Conservation (phyloP, 371 early-diverging fungal species). For the Actinomucor elegans region DNA sequence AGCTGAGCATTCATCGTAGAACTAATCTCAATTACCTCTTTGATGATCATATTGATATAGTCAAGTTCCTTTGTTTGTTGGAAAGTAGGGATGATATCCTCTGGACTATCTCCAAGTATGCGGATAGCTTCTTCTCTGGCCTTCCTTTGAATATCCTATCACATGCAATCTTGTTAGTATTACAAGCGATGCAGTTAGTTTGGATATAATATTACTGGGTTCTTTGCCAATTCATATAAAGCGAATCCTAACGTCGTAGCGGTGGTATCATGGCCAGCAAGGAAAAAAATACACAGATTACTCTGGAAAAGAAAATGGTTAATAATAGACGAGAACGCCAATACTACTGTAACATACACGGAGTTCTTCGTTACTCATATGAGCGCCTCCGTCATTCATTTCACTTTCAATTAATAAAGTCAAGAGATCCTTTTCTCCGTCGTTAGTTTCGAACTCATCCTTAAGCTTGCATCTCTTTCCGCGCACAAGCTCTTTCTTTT, state of each 20-base stretch:
- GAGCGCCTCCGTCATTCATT: slow-evolving; percentile 22
- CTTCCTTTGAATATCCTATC: slow-evolving; percentile 45
- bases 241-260: slow-evolving; percentile 44
- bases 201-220: slow-evolving; percentile 38
- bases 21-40: slow-evolving; percentile 32
- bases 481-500: slow-evolving; percentile 28
- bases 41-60: slow-evolving; percentile 47
- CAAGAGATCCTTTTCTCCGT: slow-evolving; percentile 51
- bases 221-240: slow-evolving; percentile 43
- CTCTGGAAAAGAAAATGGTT: slow-evolving; percentile 9
- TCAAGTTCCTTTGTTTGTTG: slow-evolving; percentile 41
- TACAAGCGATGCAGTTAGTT: too few species aligned
- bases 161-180: too few species aligned
- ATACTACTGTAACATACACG: slow-evolving; percentile 24
- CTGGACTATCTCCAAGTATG: slow-evolving; percentile 48
- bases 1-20: too few species aligned
- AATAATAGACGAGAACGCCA: neutral
- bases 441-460: slow-evolving; percentile 5
- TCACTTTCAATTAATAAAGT: slow-evolving; percentile 57
- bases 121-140: slow-evolving; percentile 51
- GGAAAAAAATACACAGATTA: slow-evolving; percentile 23
- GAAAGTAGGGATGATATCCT: slow-evolving; percentile 42
- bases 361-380: slow-evolving; percentile 37
- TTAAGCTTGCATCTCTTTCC: neutral
- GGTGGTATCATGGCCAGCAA: slow-evolving; percentile 64